Conservation (phyloP, 1,284 basidiomycete species). For the Clitocybe nebularis region DNA sequence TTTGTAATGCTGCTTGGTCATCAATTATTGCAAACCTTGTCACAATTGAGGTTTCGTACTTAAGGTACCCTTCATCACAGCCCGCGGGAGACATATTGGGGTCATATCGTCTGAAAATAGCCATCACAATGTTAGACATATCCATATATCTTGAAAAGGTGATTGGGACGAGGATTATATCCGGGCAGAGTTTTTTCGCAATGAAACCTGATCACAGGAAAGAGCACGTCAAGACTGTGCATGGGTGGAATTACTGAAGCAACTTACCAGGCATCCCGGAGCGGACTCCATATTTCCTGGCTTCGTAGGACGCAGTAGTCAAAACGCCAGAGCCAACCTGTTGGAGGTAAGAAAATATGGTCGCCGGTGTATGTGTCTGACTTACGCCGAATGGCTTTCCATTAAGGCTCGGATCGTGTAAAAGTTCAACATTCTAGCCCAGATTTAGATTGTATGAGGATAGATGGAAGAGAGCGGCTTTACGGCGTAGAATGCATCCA, state of each 20-base stretch:
- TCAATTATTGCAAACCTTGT: conserved; percentile 4
- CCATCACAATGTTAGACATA: conserved; percentile 68
- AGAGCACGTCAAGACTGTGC: background rate
- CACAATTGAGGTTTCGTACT: conserved; percentile 44
- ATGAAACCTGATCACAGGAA: conserved; percentile 84
- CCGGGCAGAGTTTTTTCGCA: conserved; percentile 90
- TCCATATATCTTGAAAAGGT: conserved; percentile 69
- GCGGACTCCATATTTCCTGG: conserved; percentile 82
- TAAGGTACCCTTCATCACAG: conserved; percentile 87
- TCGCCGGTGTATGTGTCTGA: too few relatives aligned
- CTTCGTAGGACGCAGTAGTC: conserved; percentile 88
- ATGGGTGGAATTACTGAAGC: background rate
- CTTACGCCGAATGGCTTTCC: conserved; percentile 88
- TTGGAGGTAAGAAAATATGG: conserved; percentile 1
- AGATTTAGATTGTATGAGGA: conserved; percentile 12
- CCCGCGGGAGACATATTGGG: conserved; percentile 77
- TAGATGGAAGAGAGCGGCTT: background rate
- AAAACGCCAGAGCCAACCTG: conserved; percentile 78
- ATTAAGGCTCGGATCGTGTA: conserved; percentile 73
- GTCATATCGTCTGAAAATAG: conserved; percentile 74
- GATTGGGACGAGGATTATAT: conserved; percentile 73
- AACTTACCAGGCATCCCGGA: conserved; percentile 81
- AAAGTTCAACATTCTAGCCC: conserved; percentile 69
- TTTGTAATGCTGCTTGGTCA: conserved; percentile 57
- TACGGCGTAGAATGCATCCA: conserved; percentile 68